Percentiles rank a stretch among this genome's conserved stretches.
Conservation (phyloP, 495 filamentous ascomycete species). For the Xanthoparmelia taractica region DNA sequence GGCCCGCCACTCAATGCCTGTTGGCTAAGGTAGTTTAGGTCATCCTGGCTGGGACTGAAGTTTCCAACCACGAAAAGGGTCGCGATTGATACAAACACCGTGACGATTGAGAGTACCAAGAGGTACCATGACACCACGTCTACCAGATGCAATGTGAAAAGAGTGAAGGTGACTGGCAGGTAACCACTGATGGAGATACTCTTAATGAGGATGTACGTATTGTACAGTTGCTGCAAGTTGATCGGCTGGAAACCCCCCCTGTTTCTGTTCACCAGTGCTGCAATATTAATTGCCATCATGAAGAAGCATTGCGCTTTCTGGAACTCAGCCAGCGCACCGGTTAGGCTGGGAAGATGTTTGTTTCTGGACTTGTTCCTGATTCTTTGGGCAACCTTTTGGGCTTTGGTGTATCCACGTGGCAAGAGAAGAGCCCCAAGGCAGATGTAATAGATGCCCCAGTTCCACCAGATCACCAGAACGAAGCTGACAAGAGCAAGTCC, state of each 20-base stretch:
- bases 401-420: conserved; percentile 4
- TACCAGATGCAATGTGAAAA: conserved; percentile 21
- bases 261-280: conserved; percentile 14
- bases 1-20: conserved; percentile 7
- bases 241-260: conserved; percentile 19
- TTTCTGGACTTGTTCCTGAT: not conserved
- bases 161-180: conserved; percentile 23
- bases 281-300: conserved; percentile 27
- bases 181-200: conserved; percentile 23
- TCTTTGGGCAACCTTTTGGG: conserved; percentile 1
- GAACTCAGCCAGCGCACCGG: conserved; percentile 20
- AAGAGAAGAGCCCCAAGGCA: conserved; percentile 7
- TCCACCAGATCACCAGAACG: conserved; percentile 9
- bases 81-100: conserved; percentile 20
- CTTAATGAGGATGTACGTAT: conserved; percentile 20
- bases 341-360: conserved; percentile 17
- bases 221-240: conserved; percentile 22
- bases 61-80: conserved; percentile 17
- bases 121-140: conserved; percentile 26
- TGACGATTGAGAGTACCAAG: conserved; percentile 16
- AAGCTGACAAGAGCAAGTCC: conserved; percentile 21
- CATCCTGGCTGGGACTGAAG: conserved; percentile 9
- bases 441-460: conserved; percentile 14
- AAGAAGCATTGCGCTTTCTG: conserved; percentile 28
- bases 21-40: conserved; percentile 3